Conservation (phyloP, 2,329 filamentous ascomycete species). For the Aspergillus sp. region DNA sequence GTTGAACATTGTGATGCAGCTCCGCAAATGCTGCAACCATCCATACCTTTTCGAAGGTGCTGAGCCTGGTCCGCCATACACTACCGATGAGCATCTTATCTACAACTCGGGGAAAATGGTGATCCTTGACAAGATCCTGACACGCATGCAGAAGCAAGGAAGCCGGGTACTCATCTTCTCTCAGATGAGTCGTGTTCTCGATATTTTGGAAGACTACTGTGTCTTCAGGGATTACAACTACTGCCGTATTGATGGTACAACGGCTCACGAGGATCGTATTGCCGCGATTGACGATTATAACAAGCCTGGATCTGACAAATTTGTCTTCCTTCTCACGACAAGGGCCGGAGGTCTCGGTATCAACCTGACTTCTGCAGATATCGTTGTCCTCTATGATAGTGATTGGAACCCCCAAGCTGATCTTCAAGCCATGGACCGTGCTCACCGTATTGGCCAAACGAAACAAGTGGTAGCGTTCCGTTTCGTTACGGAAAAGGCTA, state of each 20-base stretch:
- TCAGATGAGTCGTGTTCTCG: slow-evolving; percentile 94
- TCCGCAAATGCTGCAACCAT: slow-evolving; percentile 98
- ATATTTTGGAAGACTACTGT: slow-evolving; percentile 97
- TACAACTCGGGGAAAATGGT: slow-evolving; percentile 96
- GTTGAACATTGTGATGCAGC: slow-evolving; percentile 98
- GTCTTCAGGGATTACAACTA: slow-evolving; percentile 93
- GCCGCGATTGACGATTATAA: slow-evolving; percentile 98
- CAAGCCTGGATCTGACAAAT: slow-evolving; percentile 89
- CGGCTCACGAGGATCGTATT: slow-evolving; percentile 95
- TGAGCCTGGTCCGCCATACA: slow-evolving; percentile 94
- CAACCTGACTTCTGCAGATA: slow-evolving; percentile 90
- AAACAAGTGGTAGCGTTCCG: slow-evolving; percentile 97
- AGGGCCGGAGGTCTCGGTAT: slow-evolving; percentile 93
- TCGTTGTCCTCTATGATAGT: slow-evolving; percentile 93
- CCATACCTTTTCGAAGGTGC: slow-evolving; percentile 97
- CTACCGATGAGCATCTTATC: slow-evolving; percentile 91
- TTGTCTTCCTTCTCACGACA: slow-evolving; percentile 90
- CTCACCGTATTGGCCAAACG: slow-evolving; percentile 95
- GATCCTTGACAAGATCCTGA: slow-evolving; percentile 85
- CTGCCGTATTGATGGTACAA: slow-evolving; percentile 93
- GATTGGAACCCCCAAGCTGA: slow-evolving; percentile 99
- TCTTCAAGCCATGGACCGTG: slow-evolving; percentile 97
- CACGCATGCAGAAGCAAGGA: slow-evolving; percentile 73
- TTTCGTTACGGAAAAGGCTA: slow-evolving; percentile 95
- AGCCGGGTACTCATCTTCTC: slow-evolving; percentile 98